A percentile compares a stretch with the other conserved stretches of the same genome.
These are phyloP conservation scores for Termitomyces sp. DNA, from an alignment of 768 basidiomycete species.

Conservation along the genomic window DNA sequence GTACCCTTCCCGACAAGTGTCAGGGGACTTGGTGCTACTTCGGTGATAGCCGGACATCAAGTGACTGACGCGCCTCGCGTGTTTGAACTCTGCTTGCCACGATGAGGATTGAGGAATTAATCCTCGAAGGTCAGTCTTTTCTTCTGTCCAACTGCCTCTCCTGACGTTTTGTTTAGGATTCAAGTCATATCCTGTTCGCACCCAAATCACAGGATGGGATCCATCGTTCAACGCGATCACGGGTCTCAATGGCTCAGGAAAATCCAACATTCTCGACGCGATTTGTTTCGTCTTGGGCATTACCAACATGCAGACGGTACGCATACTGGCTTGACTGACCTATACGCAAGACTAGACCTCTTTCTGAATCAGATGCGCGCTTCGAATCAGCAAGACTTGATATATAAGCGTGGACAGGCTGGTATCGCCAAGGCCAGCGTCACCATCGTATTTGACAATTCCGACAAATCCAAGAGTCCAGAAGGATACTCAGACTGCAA, in stretches of 20 bases:
- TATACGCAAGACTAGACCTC: neutral
- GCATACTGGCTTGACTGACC: constrained; percentile 11
- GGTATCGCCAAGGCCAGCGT: constrained; percentile 97
- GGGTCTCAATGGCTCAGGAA: constrained; percentile 92
- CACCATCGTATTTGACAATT: constrained; percentile 98
- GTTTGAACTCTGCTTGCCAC: constrained; percentile 11
- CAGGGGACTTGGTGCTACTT: neutral
- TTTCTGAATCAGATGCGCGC: constrained; percentile 70
- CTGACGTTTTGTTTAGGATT: constrained; percentile 53
- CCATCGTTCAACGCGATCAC: constrained; percentile 98
- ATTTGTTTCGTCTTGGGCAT: constrained; percentile 98
- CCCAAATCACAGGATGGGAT: constrained; percentile 96
- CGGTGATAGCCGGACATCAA: constrained; percentile 13
- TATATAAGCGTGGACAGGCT: constrained; percentile 98
- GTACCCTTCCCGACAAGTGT: neutral
- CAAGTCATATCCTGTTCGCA: constrained; percentile 96
- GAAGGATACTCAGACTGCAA: constrained; percentile 72
- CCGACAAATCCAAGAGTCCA: constrained; percentile 80
- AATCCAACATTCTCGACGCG: constrained; percentile 98
- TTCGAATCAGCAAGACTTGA: constrained; percentile 93
- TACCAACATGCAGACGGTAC: constrained; percentile 90
- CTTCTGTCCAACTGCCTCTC: neutral
- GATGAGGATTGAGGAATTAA: constrained; percentile 94
- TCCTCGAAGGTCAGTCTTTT: constrained; percentile 70
- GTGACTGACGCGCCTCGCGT: constrained; percentile 14